Evolutionary conservation across 2,329 filamentous ascomycete genomes (phyloP).

Genomic region (Xylariaceae sp.): DNA sequence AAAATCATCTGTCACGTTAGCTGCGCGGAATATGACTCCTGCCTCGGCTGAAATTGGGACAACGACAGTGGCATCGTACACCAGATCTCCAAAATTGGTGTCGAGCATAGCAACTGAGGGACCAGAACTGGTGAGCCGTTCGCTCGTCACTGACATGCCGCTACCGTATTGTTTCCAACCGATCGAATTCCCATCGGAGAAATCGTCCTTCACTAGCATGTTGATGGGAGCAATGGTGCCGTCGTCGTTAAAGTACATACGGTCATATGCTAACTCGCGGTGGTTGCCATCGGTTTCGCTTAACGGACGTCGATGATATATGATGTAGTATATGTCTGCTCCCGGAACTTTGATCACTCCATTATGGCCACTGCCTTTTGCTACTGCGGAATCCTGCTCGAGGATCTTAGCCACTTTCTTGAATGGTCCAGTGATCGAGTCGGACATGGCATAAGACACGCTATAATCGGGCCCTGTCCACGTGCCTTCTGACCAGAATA

Average conservation of each 20-base stretch:
- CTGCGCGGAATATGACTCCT: conserved; percentile 35
- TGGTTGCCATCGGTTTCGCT: conserved; percentile 43
- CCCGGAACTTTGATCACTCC: conserved; percentile 37
- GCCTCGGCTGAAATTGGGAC: conserved; percentile 24
- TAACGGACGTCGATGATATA: conserved; percentile 43
- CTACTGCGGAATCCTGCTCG: conserved; percentile 31
- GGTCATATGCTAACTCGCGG: conserved; percentile 44
- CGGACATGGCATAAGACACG: conserved; percentile 40
- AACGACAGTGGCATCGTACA: conserved; percentile 29
- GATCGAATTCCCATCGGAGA: conserved; percentile 36
- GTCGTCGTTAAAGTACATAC: conserved; percentile 42
- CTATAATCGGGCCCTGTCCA: conserved; percentile 45
- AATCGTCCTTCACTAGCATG: conserved; percentile 44
- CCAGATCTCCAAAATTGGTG: conserved; percentile 34
- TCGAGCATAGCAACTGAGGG: conserved; percentile 31
- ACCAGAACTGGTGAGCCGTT: conserved; percentile 21
- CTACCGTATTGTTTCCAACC: conserved; percentile 32
- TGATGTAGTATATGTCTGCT: conserved; percentile 40
- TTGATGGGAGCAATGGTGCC: conserved; percentile 40
- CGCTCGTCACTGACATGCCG: conserved; percentile 25
- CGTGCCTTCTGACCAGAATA: conserved; percentile 42
- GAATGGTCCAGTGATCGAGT: conserved; percentile 41
- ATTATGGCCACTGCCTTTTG: conserved; percentile 38
- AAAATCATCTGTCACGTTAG: conserved; percentile 13
- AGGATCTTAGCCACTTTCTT: conserved; percentile 35